These are phyloP conservation scores for Hordeum pubiflorum DNA, from an alignment of 202 grass and related monocot species.

Conservation along the genomic window DNA sequence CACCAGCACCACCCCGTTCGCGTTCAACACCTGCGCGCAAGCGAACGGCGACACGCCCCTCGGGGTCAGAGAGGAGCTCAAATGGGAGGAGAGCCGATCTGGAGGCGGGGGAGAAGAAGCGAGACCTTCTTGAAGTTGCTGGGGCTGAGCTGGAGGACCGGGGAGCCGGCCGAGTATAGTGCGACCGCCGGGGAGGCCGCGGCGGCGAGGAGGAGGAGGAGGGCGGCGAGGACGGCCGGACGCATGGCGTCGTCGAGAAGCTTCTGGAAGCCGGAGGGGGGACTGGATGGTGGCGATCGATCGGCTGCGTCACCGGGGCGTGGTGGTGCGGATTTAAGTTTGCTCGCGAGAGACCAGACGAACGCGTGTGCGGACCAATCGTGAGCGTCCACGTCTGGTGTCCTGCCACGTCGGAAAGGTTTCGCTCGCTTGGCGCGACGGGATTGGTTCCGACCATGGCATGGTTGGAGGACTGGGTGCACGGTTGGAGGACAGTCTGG, in stretches of 20 bases:
- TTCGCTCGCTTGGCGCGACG: conserved; percentile 23
- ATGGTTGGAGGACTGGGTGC: neutral
- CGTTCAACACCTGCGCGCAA: conserved; percentile 63
- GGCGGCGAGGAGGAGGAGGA: conserved; percentile 34
- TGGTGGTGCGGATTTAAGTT: conserved; percentile 35
- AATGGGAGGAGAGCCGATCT: conserved; percentile 28
- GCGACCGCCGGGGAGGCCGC: conserved; percentile 42
- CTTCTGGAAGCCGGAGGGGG: conserved; percentile 27
- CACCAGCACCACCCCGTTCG: conserved; percentile 87
- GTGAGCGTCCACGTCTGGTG: conserved; percentile 21
- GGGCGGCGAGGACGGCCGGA: conserved; percentile 32
- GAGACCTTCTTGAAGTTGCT: conserved; percentile 97
- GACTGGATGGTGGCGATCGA: neutral
- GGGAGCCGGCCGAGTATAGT: conserved; percentile 79
- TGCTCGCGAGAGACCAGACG: neutral
- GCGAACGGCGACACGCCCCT: neutral
- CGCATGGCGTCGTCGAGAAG: conserved; percentile 47
- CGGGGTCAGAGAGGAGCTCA: neutral
- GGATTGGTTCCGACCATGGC: neutral
- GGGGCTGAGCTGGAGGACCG: conserved; percentile 83
- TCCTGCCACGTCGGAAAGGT: conserved; percentile 25
- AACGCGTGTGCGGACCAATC: conserved; percentile 69
- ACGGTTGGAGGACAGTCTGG: too few species aligned
- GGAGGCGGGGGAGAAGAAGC: neutral
- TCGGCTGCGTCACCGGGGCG: conserved; percentile 1